These are phyloP conservation scores for Chlorella sp. DNA, from an alignment of 139 green algal genomes.

Conservation along the genomic window DNA sequence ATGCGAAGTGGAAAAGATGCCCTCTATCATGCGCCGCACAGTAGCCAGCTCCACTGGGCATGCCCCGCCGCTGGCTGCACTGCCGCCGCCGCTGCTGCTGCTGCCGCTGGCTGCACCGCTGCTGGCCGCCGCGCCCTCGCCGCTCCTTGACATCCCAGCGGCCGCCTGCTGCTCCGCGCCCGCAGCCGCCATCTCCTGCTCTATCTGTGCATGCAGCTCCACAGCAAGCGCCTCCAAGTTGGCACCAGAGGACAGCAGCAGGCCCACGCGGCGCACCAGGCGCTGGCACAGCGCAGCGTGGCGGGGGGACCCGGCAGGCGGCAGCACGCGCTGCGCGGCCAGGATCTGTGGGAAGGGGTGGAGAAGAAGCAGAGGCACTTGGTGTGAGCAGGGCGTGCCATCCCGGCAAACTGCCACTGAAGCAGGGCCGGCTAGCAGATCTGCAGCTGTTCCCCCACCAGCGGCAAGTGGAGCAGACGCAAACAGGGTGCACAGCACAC, in stretches of 20 bases:
- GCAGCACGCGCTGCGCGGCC: not conserved
- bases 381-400: not conserved
- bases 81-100: constrained; percentile 1
- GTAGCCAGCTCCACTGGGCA: constrained; percentile 8
- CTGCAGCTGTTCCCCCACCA: not conserved
- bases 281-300: not conserved
- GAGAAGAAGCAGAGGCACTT: not conserved
- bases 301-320: not conserved
- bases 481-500: too few species aligned
- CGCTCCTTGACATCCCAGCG: not conserved
- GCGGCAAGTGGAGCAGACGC: too few species aligned
- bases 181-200: not conserved
- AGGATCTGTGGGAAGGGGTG: not conserved
- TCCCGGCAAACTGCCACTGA: not conserved
- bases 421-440: not conserved
- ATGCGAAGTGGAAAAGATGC: constrained; percentile 71
- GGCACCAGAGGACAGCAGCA: constrained; percentile 9
- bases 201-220: constrained; percentile 21
- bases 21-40: constrained; percentile 38
- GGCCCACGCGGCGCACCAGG: constrained; percentile 7
- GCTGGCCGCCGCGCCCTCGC: not conserved
- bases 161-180: not conserved
- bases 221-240: constrained; percentile 14
- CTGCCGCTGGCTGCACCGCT: not conserved
- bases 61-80: not conserved